A percentile compares a stretch with the other conserved stretches of the same genome.
These are phyloP conservation scores for Penicillium sp. DNA, from an alignment of 2,329 filamentous ascomycete species.

Conservation along the genomic window DNA sequence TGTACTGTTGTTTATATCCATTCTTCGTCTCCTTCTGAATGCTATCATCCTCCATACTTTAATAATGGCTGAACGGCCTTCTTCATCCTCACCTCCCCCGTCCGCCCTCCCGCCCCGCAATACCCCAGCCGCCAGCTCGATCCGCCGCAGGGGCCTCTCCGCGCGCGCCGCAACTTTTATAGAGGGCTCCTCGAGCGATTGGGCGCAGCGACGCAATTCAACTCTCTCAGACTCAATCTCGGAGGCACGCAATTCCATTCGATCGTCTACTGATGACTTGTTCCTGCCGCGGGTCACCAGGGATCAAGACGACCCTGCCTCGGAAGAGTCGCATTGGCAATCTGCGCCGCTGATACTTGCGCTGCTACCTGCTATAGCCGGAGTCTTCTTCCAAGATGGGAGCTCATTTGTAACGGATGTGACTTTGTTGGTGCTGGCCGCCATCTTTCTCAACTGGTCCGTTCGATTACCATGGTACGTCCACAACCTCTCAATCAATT, in stretches of 20 bases:
- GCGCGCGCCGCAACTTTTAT: constrained; percentile 41
- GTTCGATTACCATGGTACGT: constrained; percentile 83
- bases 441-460: constrained; percentile 89
- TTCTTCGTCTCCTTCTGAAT: neutral
- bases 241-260: constrained; percentile 65
- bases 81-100: constrained; percentile 8
- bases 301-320: constrained; percentile 34
- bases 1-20: neutral
- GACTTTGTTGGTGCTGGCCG: constrained; percentile 75
- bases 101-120: constrained; percentile 14
- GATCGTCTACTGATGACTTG: constrained; percentile 70
- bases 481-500: constrained; percentile 4
- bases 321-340: constrained; percentile 71
- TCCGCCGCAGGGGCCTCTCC: constrained; percentile 40
- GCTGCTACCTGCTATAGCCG: constrained; percentile 81
- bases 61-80: constrained; percentile 19
- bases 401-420: constrained; percentile 81
- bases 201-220: constrained; percentile 68
- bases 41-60: neutral
- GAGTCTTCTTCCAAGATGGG: constrained; percentile 81
- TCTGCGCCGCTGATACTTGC: constrained; percentile 81
- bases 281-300: constrained; percentile 58
- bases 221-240: constrained; percentile 74
- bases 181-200: constrained; percentile 29
- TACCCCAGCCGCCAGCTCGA: constrained; percentile 20